Percentiles rank a stretch among this genome's conserved stretches.
Evolutionary conservation across 768 basidiomycete species (phyloP).

Genomic region (Podaxis carcinomalis): DNA sequence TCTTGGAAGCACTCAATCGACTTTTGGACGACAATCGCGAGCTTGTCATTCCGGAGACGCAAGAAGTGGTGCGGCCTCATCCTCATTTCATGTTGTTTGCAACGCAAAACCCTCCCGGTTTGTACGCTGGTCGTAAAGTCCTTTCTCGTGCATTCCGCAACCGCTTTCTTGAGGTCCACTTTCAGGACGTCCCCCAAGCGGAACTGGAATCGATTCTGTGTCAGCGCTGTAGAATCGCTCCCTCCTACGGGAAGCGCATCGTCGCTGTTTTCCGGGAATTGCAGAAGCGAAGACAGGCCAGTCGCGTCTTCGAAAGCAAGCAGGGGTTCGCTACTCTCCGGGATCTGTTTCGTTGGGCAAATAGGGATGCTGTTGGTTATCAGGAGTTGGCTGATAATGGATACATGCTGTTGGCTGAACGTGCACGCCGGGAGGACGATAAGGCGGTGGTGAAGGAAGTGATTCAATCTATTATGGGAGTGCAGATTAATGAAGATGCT

Average conservation of each 20-base stretch:
- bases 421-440: slow-evolving; percentile 81
- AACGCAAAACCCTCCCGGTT: slow-evolving; percentile 94
- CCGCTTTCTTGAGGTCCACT: slow-evolving; percentile 96
- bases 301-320: slow-evolving; percentile 96
- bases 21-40: slow-evolving; percentile 97
- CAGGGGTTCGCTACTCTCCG: slow-evolving; percentile 95
- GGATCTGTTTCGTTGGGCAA: slow-evolving; percentile 97
- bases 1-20: slow-evolving; percentile 94
- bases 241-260: slow-evolving; percentile 88
- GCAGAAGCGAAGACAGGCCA: slow-evolving; percentile 85
- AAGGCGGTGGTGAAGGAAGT: slow-evolving; percentile 88
- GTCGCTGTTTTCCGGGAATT: slow-evolving; percentile 91
- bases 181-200: slow-evolving; percentile 91
- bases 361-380: slow-evolving; percentile 81
- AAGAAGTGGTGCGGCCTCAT: slow-evolving; percentile 90
- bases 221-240: slow-evolving; percentile 88
- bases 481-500: slow-evolving; percentile 65
- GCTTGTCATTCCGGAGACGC: slow-evolving; percentile 91
- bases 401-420: slow-evolving; percentile 95
- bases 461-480: slow-evolving; percentile 86
- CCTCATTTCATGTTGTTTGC: slow-evolving; percentile 97
- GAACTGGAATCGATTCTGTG: slow-evolving; percentile 95
- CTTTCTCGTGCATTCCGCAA: slow-evolving; percentile 95
- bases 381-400: slow-evolving; percentile 94
- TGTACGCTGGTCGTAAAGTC: slow-evolving; percentile 93